Base-by-base conservation (phyloP, 2,329 filamentous ascomycete species). In the Alternaria panax region DNA sequence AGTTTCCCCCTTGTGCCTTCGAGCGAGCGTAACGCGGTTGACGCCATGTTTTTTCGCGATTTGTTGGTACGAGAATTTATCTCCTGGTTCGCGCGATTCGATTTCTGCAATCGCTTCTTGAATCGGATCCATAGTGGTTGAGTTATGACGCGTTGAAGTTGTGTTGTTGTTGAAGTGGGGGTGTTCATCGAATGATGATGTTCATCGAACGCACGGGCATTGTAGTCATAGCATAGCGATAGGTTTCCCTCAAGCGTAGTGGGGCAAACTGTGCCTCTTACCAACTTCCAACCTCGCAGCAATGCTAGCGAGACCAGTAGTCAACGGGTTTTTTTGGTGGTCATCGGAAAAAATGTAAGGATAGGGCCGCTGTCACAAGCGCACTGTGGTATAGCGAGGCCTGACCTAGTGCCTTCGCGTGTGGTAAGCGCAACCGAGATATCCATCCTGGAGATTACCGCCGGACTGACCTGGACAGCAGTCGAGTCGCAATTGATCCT, bases 371-470 rank as follows among this genome's bases (percentile, higher is more conserved):
- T 59, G 46, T 59, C 46, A 56, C 52, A 56, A 56, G 52, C 57
- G 57, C 52, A 56, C 25, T 36, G 50, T 54, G 34, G 41, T 34
- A 47, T 47, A 53, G 41, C 55, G 50, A 34, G 25, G 48, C 34
- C 34, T 55, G 32, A 32, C 22, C 40, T 55, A 56, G 57, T 48
- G 57, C 46, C 30, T 51, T 42, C 45, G 57, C 52, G 57, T 38
- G 34, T 56, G 57, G 52, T 59, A 59, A 59, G 52, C 57, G 57
- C 57, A 59, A 54, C 57, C 57, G 57, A 59, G 52, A 51, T 27
- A 40, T 38, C 40, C 46, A 51, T 56, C 45, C 45, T 56, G 46
- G 46, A 59, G 57, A 59, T 59, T 54, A 43, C 38, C 57, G 30
- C 52, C 52, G 28, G 57, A 28, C 56, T 50, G 38, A 56, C 46